Conservation (phyloP, 2,329 filamentous ascomycete genomes). For the Graphilbum sp. region DNA sequence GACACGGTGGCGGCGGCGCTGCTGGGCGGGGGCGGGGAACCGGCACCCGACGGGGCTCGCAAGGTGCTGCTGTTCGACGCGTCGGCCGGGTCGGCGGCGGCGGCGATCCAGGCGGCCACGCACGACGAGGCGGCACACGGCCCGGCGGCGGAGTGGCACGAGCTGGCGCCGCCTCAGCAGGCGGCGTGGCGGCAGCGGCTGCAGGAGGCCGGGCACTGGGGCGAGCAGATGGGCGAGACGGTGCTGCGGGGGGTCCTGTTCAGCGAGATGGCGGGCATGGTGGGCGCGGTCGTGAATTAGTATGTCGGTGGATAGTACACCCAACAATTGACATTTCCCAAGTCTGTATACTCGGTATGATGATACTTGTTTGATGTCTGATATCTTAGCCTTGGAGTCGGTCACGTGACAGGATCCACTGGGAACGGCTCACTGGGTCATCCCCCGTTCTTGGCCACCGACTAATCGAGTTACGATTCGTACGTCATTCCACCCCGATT, state of each 20-base stretch:
- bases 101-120: slow-evolving; percentile 20
- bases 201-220: slow-evolving; percentile 58
- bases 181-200: slow-evolving; percentile 54
- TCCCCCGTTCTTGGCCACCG: no score
- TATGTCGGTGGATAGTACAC: not conserved
- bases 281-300: slow-evolving; percentile 30
- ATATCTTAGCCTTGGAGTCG: no score
- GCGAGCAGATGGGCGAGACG: slow-evolving; percentile 59
- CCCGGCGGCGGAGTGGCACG: slow-evolving; percentile 47
- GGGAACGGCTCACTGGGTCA: no score
- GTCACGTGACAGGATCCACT: no score
- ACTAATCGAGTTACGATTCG: no score
- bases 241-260: slow-evolving; percentile 68
- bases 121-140: slow-evolving; percentile 31
- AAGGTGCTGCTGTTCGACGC: slow-evolving; percentile 6
- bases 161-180: slow-evolving; percentile 46
- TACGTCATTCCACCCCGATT: no score
- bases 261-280: slow-evolving; percentile 48
- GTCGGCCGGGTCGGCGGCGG: slow-evolving; percentile 6
- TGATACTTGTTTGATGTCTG: no score
- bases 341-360: no score
- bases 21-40: slow-evolving; percentile 7
- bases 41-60: not conserved
- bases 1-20: slow-evolving; percentile 5
- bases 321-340: no score